These are phyloP conservation scores for Lodderomyces margitis DNA, from an alignment of 1,139 yeast species.

Conservation along the genomic window DNA sequence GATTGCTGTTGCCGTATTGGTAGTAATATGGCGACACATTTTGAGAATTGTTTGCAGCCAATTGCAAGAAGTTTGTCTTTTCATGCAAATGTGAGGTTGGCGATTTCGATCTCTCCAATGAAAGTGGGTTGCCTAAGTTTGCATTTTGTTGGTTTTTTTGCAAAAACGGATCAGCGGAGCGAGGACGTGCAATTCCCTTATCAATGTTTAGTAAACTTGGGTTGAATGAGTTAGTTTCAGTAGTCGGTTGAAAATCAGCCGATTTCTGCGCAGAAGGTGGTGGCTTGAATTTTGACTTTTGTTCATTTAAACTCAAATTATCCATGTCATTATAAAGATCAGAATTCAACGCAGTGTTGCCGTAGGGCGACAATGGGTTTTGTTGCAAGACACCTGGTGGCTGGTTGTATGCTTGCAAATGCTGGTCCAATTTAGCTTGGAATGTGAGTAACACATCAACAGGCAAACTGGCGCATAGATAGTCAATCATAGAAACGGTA, in stretches of 20 bases:
- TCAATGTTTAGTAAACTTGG: slow-evolving; percentile 28
- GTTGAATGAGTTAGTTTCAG: slow-evolving; percentile 6
- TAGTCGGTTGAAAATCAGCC: background rate
- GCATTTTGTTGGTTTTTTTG: slow-evolving; percentile 16
- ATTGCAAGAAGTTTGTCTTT: slow-evolving; percentile 45
- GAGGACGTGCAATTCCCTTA: slow-evolving; percentile 36
- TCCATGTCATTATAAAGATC: slow-evolving; percentile 31
- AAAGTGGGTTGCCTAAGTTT: slow-evolving; percentile 18
- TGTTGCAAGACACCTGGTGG: slow-evolving; percentile 15
- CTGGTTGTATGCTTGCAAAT: slow-evolving; percentile 25
- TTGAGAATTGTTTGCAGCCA: slow-evolving; percentile 36
- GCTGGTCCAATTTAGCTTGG: slow-evolving; percentile 39
- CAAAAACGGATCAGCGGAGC: slow-evolving; percentile 41
- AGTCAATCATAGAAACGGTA: slow-evolving; percentile 57
- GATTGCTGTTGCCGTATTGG: slow-evolving; percentile 13
- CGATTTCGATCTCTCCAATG: slow-evolving; percentile 37
- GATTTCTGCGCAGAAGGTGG: background rate
- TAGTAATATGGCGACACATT: slow-evolving; percentile 6
- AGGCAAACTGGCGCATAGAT: slow-evolving; percentile 50
- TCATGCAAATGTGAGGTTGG: slow-evolving; percentile 48
- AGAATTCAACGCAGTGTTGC: slow-evolving; percentile 10
- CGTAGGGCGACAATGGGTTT: slow-evolving; percentile 13
- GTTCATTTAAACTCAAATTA: slow-evolving; percentile 24
- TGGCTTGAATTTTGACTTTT: slow-evolving; percentile 9
- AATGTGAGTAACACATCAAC: slow-evolving; percentile 48